Percentiles rank a stretch among this genome's conserved stretches.
Conservation (phyloP, 2,329 filamentous ascomycete species). For the Biscogniauxia marginata region DNA sequence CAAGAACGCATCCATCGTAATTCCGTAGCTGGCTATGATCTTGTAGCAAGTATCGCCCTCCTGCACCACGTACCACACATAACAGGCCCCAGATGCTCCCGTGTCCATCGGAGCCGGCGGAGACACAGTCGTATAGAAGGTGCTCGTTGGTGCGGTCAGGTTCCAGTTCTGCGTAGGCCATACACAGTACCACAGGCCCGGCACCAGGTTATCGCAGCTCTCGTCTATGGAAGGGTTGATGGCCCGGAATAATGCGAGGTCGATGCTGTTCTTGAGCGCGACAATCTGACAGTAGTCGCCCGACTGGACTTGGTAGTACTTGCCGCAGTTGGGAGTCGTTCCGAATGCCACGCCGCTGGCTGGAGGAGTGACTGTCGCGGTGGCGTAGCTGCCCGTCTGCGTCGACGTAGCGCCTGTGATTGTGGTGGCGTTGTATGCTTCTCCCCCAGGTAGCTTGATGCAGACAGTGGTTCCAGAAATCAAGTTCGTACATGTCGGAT, state of each 20-base stretch:
- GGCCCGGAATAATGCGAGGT: neutral
- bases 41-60: neutral
- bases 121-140: neutral
- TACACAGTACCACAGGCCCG: conserved; percentile 3
- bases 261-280: neutral
- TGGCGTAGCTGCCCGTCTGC: neutral
- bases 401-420: no score
- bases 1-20: conserved; percentile 3
- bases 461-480: neutral
- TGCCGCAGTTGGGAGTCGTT: neutral
- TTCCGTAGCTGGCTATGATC: neutral
- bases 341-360: neutral
- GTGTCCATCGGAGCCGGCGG: conserved; percentile 1
- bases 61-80: neutral
- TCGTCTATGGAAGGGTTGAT: conserved; percentile 1
- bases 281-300: conserved; percentile 4
- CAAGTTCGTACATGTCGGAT: neutral
- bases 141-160: no score
- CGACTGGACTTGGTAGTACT: neutral
- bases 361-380: no score
- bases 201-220: conserved; percentile 8
- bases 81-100: neutral
- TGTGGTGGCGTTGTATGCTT: neutral
- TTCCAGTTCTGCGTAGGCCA: neutral
- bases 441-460: neutral